A percentile compares a stretch with the other conserved stretches of the same genome.
Evolutionary conservation across 805 yeast genomes (phyloP).

Genomic region (Teunomyces gatunensis): DNA sequence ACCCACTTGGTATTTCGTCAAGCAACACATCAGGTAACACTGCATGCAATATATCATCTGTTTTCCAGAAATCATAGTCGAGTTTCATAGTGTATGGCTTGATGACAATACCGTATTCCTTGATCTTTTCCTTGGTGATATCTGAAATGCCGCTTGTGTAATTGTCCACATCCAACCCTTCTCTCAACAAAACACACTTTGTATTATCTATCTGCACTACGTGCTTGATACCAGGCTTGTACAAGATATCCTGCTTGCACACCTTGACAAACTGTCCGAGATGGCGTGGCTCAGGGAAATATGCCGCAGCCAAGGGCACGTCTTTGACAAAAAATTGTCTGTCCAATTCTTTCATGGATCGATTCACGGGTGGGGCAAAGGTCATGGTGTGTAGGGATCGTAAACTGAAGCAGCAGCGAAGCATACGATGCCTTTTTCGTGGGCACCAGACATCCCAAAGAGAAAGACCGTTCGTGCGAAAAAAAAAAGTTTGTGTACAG

Average conservation of each 20-base stretch:
- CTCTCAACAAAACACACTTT: conserved; percentile 59
- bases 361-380: conserved; percentile 64
- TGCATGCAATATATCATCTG: conserved; percentile 80
- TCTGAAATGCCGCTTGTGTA: conserved; percentile 38
- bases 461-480: too few relatives aligned
- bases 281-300: conserved; percentile 61
- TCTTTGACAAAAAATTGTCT: conserved; percentile 56
- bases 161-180: conserved; percentile 34
- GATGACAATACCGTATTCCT: conserved; percentile 45
- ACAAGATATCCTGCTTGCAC: conserved; percentile 59
- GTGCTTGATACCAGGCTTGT: conserved; percentile 67
- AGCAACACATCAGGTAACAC: conserved; percentile 69
- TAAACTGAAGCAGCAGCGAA: background rate
- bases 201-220: conserved; percentile 45
- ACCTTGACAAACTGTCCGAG: conserved; percentile 62
- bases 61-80: conserved; percentile 79
- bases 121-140: conserved; percentile 44
- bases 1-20: conserved; percentile 84
- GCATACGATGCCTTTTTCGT: background rate
- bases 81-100: conserved; percentile 54
- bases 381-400: conserved; percentile 6
- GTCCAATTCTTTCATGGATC: conserved; percentile 66
- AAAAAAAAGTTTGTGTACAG: background rate
- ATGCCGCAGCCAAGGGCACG: conserved; percentile 65
- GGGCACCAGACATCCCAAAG: too few relatives aligned